Evolutionary conservation across 768 basidiomycete species (phyloP), one percentile per base, ranked within the genome.

Genomic region (Pisolithus microcarpus): DNA sequence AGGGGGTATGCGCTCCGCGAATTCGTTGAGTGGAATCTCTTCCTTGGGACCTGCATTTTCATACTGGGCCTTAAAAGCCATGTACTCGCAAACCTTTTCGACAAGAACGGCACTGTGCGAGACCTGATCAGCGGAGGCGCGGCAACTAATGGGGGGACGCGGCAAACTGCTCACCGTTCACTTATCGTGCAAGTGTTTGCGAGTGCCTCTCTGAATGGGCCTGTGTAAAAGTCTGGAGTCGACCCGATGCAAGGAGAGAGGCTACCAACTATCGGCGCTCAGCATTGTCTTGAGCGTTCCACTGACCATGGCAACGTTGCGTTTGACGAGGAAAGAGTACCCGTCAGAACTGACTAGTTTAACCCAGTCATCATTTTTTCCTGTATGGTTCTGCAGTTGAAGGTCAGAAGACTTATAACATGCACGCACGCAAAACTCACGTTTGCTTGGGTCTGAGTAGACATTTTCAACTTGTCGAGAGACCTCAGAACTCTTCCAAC

Each of bases 41-140:
- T 92, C 90, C 56, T 84, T 89, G 7, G 80, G 70, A 1, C 77
- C 79, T 1, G 71, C 73, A n/a, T 77, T 76, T 54, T 85, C 81
- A 62, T 90, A 91, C 53, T 91, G 76, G 1, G 81, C 72, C 69
- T 87, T 93, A 75, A 87, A 93, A 30, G 79, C 72, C 71, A 95
- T 87, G 63, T 91, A 96, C 66, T 97, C 93, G 38, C 91, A 76
- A 48, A 95, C 74, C 62, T 91, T 93, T 68, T 93, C 89, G 1
- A 90, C 80, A 34, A 95, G 83, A 23, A 85, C 77, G 8, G 75
- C 82, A 28, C 82, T 82, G 55, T 1, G 28, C 18, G 21, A 23
- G 26, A 4, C 9, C 16, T 10, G 46, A 26, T 53, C n/a, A 44
- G 50, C 37, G 26, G 10, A 37, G 21, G 10, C 47, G 24, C 31